These are phyloP conservation scores for Zygotorulaspora mrakii DNA, from an alignment of 1,139 yeast genomes.

Conservation along the genomic window DNA sequence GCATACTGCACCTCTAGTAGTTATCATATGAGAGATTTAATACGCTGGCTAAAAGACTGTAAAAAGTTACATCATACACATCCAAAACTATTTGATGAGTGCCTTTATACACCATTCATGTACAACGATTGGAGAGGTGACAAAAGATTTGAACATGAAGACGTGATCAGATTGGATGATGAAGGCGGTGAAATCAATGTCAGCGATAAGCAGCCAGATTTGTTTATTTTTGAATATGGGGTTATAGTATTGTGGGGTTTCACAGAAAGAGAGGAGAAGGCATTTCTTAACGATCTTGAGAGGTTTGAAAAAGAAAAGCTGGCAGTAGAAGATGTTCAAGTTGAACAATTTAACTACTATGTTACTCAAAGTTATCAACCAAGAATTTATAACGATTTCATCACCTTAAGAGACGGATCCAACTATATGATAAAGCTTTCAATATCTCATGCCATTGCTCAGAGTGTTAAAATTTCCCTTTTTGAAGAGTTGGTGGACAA, in stretches of 20 bases:
- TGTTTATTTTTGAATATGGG: slow-evolving; percentile 90
- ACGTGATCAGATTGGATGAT: slow-evolving; percentile 71
- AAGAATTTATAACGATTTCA: slow-evolving; percentile 89
- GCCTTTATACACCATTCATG: slow-evolving; percentile 85
- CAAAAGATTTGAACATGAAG: slow-evolving; percentile 42
- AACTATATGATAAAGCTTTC: slow-evolving; percentile 87
- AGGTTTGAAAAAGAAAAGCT: slow-evolving; percentile 87
- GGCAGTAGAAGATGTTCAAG: slow-evolving; percentile 84
- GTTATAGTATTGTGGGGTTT: slow-evolving; percentile 96
- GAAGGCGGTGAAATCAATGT: slow-evolving; percentile 94
- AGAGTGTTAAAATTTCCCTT: slow-evolving; percentile 86
- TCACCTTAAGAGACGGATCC: slow-evolving; percentile 83
- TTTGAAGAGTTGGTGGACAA: slow-evolving; percentile 94
- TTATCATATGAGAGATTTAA: slow-evolving; percentile 79
- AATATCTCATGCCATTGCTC: slow-evolving; percentile 88
- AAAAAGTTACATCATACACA: slow-evolving; percentile 69
- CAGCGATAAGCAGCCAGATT: slow-evolving; percentile 65
- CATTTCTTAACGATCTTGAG: slow-evolving; percentile 78
- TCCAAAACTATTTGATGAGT: slow-evolving; percentile 89
- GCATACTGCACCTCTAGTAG: slow-evolving; percentile 96
- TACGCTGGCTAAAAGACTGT: slow-evolving; percentile 80
- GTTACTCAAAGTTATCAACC: slow-evolving; percentile 92
- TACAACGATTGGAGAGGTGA: slow-evolving; percentile 73
- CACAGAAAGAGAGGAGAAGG: slow-evolving; percentile 73
- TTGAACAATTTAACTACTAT: slow-evolving; percentile 91